phyloP scores from a whole-genome alignment of 495 filamentous ascomycete genomes.

The Viridothelium virens region DNA sequence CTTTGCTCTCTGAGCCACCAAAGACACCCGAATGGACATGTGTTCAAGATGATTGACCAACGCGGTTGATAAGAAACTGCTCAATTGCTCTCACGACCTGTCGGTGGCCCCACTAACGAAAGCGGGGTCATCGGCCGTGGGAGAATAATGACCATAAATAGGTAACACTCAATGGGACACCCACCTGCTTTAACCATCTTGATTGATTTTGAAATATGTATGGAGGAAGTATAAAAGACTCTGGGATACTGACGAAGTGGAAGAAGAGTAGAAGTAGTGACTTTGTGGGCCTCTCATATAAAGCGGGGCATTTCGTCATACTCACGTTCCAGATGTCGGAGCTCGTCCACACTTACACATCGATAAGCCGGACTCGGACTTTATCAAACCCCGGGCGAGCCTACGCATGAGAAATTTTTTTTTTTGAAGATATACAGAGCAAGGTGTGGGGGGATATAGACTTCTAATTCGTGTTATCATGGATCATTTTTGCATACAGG shows the following conservation, averaged over 20 bases:
- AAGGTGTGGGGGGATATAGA: neutral
- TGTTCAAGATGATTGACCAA: neutral
- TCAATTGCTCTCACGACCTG: neutral
- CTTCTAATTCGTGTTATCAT: slow-evolving; percentile 9
- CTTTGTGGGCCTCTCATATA: neutral
- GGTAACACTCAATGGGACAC: slow-evolving; percentile 31
- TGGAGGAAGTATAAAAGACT: slow-evolving; percentile 15
- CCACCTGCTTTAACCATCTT: slow-evolving; percentile 96
- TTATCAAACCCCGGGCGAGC: neutral
- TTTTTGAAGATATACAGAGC: neutral
- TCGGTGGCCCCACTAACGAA: neutral
- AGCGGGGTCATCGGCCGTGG: slow-evolving; percentile 9
- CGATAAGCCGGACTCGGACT: neutral
- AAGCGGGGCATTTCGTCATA: slow-evolving; percentile 12
- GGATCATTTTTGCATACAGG: neutral
- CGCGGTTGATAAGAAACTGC: neutral
- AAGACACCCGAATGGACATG: neutral
- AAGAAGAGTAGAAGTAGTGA: neutral
- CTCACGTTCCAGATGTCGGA: neutral
- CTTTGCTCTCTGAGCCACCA: neutral
- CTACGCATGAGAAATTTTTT: neutral
- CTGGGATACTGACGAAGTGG: slow-evolving; percentile 4
- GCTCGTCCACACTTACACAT: neutral
- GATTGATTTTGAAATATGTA: slow-evolving; percentile 37
- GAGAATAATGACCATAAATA: neutral